Evolutionary conservation across 2,329 filamentous ascomycete species (phyloP), one percentile per base, ranked within the genome.

Genomic region (Diaporthe eres): DNA sequence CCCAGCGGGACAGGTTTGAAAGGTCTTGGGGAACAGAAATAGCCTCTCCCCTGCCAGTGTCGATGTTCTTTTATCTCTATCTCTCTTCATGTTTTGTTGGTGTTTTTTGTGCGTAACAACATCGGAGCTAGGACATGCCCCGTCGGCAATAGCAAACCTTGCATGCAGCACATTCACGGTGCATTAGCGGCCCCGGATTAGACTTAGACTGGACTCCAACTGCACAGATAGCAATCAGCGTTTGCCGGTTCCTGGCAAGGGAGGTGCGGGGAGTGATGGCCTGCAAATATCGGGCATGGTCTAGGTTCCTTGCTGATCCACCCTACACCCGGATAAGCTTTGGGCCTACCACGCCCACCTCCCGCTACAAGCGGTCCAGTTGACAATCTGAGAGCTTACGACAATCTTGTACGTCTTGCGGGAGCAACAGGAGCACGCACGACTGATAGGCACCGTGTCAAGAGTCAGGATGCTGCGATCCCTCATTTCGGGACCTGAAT

Each of bases 201-300:
- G 47, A 53, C 44, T 19, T n/a, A 49, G 42, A 5, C 42, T 8
- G 12, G 25, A 19, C 39, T 19, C 12, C 9, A 28, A 47, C 25
- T 28, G 12, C 47, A 37, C 13, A 51, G 63, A 51, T 68, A 53
- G 34, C 60, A 44, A 2, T 22, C 31, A 68, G 44, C 31, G 28
- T 37, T 53, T 68, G 63, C 63, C 63, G 63, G 63, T 68, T 51
- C 44, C 63, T 53, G 44, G 63, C 63, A 51, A 49, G 51, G 17
- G 19, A 37, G 44, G 25, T 34, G 63, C 19, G 44, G 44, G 63
- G 44, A 15, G 31, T 4, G 63, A n/a, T 51, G 28, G 8, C 61
- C 63, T 51, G 44, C 22, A 13, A 15, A 49, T 37, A n/a, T 15
- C 28, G 19, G 44, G 31, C 63, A 37, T 68, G 31, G 28, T 51